Conservation (phyloP, 306 rosid species). For the Cercis canadensis region DNA sequence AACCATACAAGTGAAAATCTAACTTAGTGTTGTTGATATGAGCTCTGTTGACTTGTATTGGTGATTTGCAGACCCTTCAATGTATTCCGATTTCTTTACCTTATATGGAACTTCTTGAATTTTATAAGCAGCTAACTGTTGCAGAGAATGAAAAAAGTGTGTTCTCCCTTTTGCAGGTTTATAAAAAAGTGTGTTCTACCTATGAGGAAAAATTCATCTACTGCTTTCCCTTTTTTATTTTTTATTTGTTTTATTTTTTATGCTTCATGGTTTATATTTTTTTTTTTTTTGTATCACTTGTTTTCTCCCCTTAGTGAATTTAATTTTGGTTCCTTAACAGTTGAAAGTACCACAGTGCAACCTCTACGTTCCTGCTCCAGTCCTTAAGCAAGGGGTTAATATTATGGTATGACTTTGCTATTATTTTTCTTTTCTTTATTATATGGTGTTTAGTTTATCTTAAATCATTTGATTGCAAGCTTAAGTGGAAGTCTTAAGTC, state of each 20-base stretch:
- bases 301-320: conserved; percentile 24
- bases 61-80: conserved; percentile 52
- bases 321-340: conserved; percentile 51
- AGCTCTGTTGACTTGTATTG: no score
- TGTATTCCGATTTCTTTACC: conserved; percentile 20
- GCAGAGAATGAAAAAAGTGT: conserved; percentile 35
- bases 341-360: conserved; percentile 87
- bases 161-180: no score
- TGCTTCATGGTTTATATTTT: conserved; percentile 3
- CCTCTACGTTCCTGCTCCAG: conserved; percentile 88
- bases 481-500: background rate
- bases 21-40: no score
- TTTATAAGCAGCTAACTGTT: conserved; percentile 40
- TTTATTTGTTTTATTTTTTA: conserved; percentile 7
- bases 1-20: no score
- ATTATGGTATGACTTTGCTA: conserved; percentile 61
- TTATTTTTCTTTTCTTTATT: background rate
- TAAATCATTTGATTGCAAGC: conserved; percentile 21
- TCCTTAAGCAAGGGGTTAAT: conserved; percentile 73
- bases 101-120: conserved; percentile 38
- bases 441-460: background rate
- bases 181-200: no score
- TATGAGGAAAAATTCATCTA: no score
- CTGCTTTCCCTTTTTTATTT: no score
- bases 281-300: conserved; percentile 4